Percentiles rank a stretch among this genome's conserved stretches.
Conservation (phyloP, 2,329 filamentous ascomycete genomes). For the Penicillium sp. region DNA sequence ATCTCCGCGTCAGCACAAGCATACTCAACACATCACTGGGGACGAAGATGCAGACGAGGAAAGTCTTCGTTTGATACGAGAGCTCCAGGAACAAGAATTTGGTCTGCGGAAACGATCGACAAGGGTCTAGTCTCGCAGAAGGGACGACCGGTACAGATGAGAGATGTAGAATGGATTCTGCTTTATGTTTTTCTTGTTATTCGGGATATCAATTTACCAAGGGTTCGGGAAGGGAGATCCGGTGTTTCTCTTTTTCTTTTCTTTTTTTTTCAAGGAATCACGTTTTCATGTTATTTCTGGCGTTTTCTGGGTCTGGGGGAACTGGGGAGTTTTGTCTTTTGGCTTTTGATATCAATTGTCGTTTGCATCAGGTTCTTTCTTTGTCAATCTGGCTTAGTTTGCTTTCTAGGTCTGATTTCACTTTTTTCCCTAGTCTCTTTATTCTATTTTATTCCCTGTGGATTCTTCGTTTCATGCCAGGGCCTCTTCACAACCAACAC, state of each 20-base stretch:
- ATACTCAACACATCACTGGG: conserved; percentile 26
- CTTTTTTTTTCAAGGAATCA: not conserved
- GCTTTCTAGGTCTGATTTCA: not conserved
- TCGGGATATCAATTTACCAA: conserved; percentile 20
- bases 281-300: conserved; percentile 8
- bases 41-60: conserved; percentile 42
- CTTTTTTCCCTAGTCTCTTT: not conserved
- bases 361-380: conserved; percentile 3
- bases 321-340: conserved; percentile 6
- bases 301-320: conserved; percentile 11
- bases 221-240: conserved; percentile 14
- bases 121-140: conserved; percentile 12
- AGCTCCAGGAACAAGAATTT: conserved; percentile 48
- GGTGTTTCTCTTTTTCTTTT: conserved; percentile 12
- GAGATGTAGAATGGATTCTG: conserved; percentile 8
- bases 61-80: conserved; percentile 44
- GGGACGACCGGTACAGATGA: not conserved
- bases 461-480: not conserved
- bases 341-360: conserved; percentile 9
- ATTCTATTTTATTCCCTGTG: conserved; percentile 1
- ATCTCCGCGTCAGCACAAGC: conserved; percentile 31
- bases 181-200: conserved; percentile 11
- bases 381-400: not conserved
- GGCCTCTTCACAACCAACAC: conserved; percentile 4
- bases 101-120: conserved; percentile 39